A percentile compares a stretch with the other conserved stretches of the same genome.
These are phyloP conservation scores for Monosporascus ibericus DNA, from an alignment of 2,329 filamentous ascomycete species.

Conservation along the genomic window DNA sequence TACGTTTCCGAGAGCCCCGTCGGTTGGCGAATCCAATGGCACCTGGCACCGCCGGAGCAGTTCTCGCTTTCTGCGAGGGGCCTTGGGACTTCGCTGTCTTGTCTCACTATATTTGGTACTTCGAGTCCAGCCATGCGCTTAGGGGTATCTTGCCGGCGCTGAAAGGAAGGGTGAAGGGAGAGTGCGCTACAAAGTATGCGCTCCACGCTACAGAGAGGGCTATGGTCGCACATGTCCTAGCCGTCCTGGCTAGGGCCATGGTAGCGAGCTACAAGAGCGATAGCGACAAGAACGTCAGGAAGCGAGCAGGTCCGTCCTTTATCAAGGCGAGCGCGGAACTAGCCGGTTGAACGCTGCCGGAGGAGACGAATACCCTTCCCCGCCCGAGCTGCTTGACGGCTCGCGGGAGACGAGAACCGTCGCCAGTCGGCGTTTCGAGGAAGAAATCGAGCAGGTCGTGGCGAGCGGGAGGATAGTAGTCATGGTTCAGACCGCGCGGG, in stretches of 20 bases:
- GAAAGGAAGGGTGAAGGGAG: slow-evolving; percentile 23
- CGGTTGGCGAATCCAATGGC: slow-evolving; percentile 37
- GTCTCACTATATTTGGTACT: slow-evolving; percentile 49
- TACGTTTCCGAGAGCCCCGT: slow-evolving; percentile 34
- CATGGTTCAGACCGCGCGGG: slow-evolving; percentile 23
- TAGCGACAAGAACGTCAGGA: slow-evolving; percentile 41
- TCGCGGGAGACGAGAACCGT: slow-evolving; percentile 37
- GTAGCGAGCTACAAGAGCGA: slow-evolving; percentile 35
- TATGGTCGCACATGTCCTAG: slow-evolving; percentile 43
- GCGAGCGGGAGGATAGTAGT: slow-evolving; percentile 20
- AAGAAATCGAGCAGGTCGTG: slow-evolving; percentile 25
- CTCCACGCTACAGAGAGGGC: slow-evolving; percentile 31
- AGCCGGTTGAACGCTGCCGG: slow-evolving; percentile 31
- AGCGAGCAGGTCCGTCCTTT: slow-evolving; percentile 33
- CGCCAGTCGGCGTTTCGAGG: slow-evolving; percentile 23
- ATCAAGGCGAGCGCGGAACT: slow-evolving; percentile 30
- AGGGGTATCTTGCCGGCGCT: slow-evolving; percentile 30
- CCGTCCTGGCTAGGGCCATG: slow-evolving; percentile 37
- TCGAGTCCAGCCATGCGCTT: slow-evolving; percentile 32
- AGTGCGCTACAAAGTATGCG: slow-evolving; percentile 42
- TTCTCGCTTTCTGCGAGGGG: slow-evolving; percentile 19
- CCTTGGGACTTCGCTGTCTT: slow-evolving; percentile 41
- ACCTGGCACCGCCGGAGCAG: slow-evolving; percentile 31
- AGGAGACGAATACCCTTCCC: slow-evolving; percentile 30
- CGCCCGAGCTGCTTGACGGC: slow-evolving; percentile 33